Conservation (phyloP, 805 yeast species). For the Cyberlindnera maclurae region DNA sequence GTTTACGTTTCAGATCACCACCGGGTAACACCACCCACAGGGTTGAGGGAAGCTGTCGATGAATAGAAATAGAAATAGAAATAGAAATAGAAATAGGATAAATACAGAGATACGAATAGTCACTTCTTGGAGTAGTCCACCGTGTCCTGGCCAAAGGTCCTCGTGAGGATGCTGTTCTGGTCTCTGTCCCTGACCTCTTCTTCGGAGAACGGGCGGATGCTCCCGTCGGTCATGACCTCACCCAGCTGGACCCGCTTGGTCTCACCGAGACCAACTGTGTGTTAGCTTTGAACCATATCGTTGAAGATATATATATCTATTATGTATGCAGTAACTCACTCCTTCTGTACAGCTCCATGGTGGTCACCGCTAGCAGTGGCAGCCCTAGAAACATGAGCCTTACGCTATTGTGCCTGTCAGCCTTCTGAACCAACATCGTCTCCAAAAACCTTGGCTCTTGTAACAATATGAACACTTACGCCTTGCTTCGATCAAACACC, state of each 20-base stretch:
- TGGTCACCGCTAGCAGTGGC: conserved; percentile 17
- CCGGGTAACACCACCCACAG: not conserved
- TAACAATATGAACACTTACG: conserved; percentile 5
- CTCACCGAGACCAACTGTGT: conserved; percentile 15
- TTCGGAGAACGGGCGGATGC: conserved; percentile 15
- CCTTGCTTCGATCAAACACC: conserved; percentile 17
- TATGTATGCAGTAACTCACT: conserved; percentile 7
- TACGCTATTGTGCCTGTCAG: conserved; percentile 5
- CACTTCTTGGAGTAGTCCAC: conserved; percentile 16
- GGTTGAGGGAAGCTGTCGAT: not conserved
- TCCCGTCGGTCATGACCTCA: conserved; percentile 21
- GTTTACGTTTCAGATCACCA: conserved; percentile 1
- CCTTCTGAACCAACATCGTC: too few species aligned
- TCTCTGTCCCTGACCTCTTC: conserved; percentile 19
- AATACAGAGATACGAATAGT: not conserved
- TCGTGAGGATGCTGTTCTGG: conserved; percentile 14
- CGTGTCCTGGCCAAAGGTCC: conserved; percentile 19
- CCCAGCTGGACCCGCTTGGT: conserved; percentile 20
- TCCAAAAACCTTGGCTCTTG: too few species aligned
- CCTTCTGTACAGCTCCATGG: conserved; percentile 16
- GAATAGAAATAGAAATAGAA: not conserved
- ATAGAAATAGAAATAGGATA: not conserved
- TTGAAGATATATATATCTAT: not conserved
- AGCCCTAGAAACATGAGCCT: conserved; percentile 19
- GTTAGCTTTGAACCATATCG: not conserved